Base-by-base conservation (phyloP, 768 basidiomycete genomes). In the Pleurotus giganteus region DNA sequence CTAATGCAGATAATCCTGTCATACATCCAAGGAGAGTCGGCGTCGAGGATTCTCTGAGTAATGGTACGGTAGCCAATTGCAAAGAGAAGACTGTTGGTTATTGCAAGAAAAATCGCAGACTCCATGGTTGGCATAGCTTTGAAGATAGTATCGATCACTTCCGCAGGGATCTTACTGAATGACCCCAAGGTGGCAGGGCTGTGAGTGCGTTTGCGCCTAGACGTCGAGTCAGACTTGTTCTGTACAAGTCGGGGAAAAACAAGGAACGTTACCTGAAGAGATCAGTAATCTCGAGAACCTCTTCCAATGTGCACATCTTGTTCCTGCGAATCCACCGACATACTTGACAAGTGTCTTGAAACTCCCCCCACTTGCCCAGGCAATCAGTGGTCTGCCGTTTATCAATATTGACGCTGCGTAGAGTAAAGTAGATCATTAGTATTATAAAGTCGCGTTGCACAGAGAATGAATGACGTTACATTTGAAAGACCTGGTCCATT, bases 271-370 rank as follows among this genome's bases (percentile, higher is more conserved):
- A 7, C 7, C 8, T 7, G 32, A 34, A 34, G 15, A 34, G 32
- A 34, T 34, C 32, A 8, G 7, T 15, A 7, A 15, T 15, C 15
- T 15, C 15, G 32, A 7, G 32, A 34, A 34, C 32, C 32, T 34
- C 32, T n/a, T n/a, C n/a, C n/a, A n/a, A n/a, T n/a, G n/a, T n/a
- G n/a, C n/a, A n/a, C n/a, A n/a, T n/a, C n/a, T n/a, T n/a, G n/a
- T n/a, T n/a, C n/a, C n/a, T n/a, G n/a, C n/a, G n/a, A n/a, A n/a
- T n/a, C n/a, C n/a, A n/a, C n/a, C n/a, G n/a, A n/a, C n/a, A 34
- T 34, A 34, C 31, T 31, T 15, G 15, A 34, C 32, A 34, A 47
- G 61, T 60, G 41, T 47, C 53, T 52, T 45, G 7, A 34, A 34
- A 7, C 32, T 34, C 32, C 32, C 15, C 32, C 7, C 32, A 7